phyloP scores from a whole-genome alignment of 768 basidiomycete species.

The Kwoniella europaea region DNA sequence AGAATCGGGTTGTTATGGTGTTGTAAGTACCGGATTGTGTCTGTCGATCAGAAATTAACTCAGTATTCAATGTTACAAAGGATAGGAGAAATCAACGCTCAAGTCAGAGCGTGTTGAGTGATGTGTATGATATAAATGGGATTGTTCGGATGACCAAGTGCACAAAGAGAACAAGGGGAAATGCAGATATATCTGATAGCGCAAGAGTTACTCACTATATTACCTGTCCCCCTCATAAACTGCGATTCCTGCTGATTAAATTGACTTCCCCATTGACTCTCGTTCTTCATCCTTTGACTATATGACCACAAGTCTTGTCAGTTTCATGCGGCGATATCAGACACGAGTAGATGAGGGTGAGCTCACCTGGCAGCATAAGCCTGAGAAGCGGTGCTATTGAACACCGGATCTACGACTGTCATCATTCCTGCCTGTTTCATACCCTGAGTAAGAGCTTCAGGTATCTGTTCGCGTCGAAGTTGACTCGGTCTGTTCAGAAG shows the following conservation, averaged over 20 bases:
- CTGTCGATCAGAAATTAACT: constrained; percentile 14
- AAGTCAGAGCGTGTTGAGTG: too few relatives aligned
- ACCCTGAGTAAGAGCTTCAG: constrained; percentile 71
- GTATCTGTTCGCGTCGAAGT: constrained; percentile 65
- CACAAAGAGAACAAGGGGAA: neutral
- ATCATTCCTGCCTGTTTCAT: constrained; percentile 76
- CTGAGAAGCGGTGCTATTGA: constrained; percentile 31
- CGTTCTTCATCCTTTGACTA: constrained; percentile 37
- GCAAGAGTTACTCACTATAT: constrained; percentile 39
- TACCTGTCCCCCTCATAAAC: constrained; percentile 54
- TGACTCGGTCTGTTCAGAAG: constrained; percentile 69
- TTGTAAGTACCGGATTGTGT: constrained; percentile 48
- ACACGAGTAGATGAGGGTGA: neutral
- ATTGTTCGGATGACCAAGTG: neutral
- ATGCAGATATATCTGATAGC: neutral
- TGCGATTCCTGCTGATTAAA: constrained; percentile 53
- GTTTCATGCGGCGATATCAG: neutral
- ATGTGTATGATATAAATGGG: neutral
- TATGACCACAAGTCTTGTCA: neutral
- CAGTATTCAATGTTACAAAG: neutral
- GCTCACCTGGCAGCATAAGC: constrained; percentile 44
- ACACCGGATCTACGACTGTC: constrained; percentile 68
- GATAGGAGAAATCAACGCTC: too few relatives aligned
- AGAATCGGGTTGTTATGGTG: constrained; percentile 50
- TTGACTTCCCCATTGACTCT: constrained; percentile 48